phyloP scores from a whole-genome alignment of 176 grass and related monocot genomes.

The Hordeum vulgare region MorexV3_pseudomolecules_assembly NC_058522.1:545569361-545569860 shows the following conservation, averaged over 20 bases:
- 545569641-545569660: constrained; percentile 53
- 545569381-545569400: constrained; percentile 54
- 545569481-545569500: constrained; percentile 49
- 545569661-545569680: constrained; percentile 37
- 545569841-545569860: constrained; percentile 24
- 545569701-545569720: constrained; percentile 38
- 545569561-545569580: constrained; percentile 35
- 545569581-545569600: constrained; percentile 58
- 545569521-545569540: constrained; percentile 44
- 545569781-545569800: constrained; percentile 17
- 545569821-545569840: constrained; percentile 60
- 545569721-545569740: constrained; percentile 60
- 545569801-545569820: constrained; percentile 53
- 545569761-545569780: constrained; percentile 30
- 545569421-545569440: constrained; percentile 34
- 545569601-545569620: constrained; percentile 26
- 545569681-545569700: constrained; percentile 31
- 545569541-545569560: constrained; percentile 47
- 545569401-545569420: constrained; percentile 47
- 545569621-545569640: constrained; percentile 30
- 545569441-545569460: not conserved
- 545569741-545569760: constrained; percentile 43
- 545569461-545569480: constrained; percentile 24
- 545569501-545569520: constrained; percentile 31
- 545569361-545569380: constrained; percentile 46